A percentile compares a stretch with the other conserved stretches of the same genome.
These are phyloP conservation scores for Cyberlindnera maritima DNA, from an alignment of 805 yeast species.

Conservation along the genomic window DNA sequence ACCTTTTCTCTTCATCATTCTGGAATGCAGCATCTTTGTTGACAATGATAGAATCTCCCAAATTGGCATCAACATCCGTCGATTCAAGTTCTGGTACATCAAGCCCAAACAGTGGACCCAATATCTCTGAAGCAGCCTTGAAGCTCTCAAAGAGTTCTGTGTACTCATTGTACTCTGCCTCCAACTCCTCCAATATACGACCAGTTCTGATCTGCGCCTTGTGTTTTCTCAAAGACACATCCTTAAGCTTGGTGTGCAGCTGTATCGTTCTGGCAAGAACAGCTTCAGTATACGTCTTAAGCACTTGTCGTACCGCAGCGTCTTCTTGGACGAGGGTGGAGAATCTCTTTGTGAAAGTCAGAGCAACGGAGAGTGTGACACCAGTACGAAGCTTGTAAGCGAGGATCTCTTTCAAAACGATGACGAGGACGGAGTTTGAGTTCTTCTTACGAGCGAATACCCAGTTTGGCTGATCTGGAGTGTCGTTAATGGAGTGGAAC, in stretches of 20 bases:
- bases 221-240: conserved; percentile 39
- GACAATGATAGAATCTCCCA: conserved; percentile 24
- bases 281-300: conserved; percentile 42
- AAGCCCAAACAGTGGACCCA: conserved; percentile 41
- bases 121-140: conserved; percentile 37
- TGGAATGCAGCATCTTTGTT: conserved; percentile 53
- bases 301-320: conserved; percentile 30
- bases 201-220: conserved; percentile 69
- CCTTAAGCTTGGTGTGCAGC: conserved; percentile 35
- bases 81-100: conserved; percentile 36
- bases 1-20: conserved; percentile 58
- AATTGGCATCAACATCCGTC: conserved; percentile 28
- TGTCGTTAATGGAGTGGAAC: conserved; percentile 43
- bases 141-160: conserved; percentile 43
- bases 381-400: conserved; percentile 38
- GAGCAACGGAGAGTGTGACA: conserved; percentile 36
- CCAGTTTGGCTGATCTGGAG: conserved; percentile 45
- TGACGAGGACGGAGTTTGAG: conserved; percentile 39
- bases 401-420: conserved; percentile 44
- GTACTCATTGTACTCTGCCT: conserved; percentile 33
- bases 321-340: conserved; percentile 31
- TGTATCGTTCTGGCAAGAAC: conserved; percentile 36
- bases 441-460: conserved; percentile 33
- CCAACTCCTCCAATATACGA: conserved; percentile 40
- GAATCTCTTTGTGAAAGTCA: conserved; percentile 49